These are phyloP conservation scores for Cladosporium phlei DNA, from an alignment of 2,329 filamentous ascomycete genomes.

Conservation along the genomic window DNA sequence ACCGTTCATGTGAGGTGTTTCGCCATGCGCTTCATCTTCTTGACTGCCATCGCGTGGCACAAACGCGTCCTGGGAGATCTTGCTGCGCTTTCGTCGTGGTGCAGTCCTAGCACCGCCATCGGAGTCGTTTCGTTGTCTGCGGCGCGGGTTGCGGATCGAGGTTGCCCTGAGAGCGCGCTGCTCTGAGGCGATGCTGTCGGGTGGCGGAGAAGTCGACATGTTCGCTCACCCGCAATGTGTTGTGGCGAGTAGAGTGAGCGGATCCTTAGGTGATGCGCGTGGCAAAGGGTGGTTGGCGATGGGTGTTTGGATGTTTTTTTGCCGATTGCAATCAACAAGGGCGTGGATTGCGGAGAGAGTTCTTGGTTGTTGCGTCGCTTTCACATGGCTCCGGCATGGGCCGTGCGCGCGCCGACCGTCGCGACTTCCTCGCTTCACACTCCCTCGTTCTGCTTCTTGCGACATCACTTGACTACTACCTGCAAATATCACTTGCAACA, in stretches of 20 bases:
- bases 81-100: slow-evolving; percentile 45
- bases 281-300: neutral
- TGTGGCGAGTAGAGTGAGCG: slow-evolving; percentile 4
- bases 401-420: too few relatives aligned
- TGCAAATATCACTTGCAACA: neutral
- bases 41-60: slow-evolving; percentile 19
- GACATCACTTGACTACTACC: too few relatives aligned
- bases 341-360: slow-evolving; percentile 11
- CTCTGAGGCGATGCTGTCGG: slow-evolving; percentile 7
- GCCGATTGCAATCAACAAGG: slow-evolving; percentile 12
- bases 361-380: too few relatives aligned
- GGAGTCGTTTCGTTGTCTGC: slow-evolving; percentile 42
- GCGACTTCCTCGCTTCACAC: too few relatives aligned
- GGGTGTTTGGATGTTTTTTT: slow-evolving; percentile 11
- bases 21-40: slow-evolving; percentile 11
- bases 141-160: slow-evolving; percentile 38
- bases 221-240: slow-evolving; percentile 10
- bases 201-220: slow-evolving; percentile 13
- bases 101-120: slow-evolving; percentile 39
- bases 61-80: slow-evolving; percentile 42
- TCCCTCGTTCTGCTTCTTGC: too few relatives aligned
- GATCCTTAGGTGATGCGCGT: neutral
- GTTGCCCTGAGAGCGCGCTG: slow-evolving; percentile 22
- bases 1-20: slow-evolving; percentile 20
- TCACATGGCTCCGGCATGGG: too few relatives aligned